These are phyloP conservation scores for Bjerkandera adusta DNA, from an alignment of 1,284 basidiomycete genomes.

Conservation along the genomic window DNA sequence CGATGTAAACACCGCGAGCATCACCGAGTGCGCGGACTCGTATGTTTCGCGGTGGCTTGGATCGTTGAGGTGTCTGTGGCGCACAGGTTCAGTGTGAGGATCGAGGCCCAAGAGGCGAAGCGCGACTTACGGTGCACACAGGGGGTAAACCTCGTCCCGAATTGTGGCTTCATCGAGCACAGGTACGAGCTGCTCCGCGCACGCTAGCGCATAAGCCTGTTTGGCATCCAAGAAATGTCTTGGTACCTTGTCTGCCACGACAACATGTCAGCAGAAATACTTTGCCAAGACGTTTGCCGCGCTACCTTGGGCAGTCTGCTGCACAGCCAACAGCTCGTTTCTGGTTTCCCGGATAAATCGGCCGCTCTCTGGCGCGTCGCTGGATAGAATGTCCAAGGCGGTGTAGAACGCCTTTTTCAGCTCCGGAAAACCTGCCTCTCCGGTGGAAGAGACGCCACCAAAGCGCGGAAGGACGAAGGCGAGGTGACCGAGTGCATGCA, in stretches of 20 bases:
- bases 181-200: constrained; percentile 69
- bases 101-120: background rate
- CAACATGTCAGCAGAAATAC: background rate
- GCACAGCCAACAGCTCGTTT: no score
- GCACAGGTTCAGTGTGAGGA: constrained; percentile 8
- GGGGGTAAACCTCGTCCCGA: constrained; percentile 47
- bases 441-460: constrained; percentile 60
- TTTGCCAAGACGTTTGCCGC: no score
- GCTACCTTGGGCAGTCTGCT: no score
- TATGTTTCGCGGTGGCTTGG: constrained; percentile 62
- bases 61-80: constrained; percentile 55
- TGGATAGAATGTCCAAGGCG: constrained; percentile 65
- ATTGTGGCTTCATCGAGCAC: constrained; percentile 48
- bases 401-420: constrained; percentile 70
- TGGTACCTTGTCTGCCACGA: background rate
- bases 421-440: constrained; percentile 53
- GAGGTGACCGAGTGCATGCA: constrained; percentile 58
- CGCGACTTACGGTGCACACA: constrained; percentile 58
- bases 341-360: constrained; percentile 35
- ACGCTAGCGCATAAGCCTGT: constrained; percentile 60
- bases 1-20: constrained; percentile 65
- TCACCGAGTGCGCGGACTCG: constrained; percentile 74
- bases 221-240: constrained; percentile 42
- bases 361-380: constrained; percentile 39
- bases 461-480: constrained; percentile 73